Conservation (phyloP, 371 early-diverging fungal genomes). For the Smittium culicis region DNA sequence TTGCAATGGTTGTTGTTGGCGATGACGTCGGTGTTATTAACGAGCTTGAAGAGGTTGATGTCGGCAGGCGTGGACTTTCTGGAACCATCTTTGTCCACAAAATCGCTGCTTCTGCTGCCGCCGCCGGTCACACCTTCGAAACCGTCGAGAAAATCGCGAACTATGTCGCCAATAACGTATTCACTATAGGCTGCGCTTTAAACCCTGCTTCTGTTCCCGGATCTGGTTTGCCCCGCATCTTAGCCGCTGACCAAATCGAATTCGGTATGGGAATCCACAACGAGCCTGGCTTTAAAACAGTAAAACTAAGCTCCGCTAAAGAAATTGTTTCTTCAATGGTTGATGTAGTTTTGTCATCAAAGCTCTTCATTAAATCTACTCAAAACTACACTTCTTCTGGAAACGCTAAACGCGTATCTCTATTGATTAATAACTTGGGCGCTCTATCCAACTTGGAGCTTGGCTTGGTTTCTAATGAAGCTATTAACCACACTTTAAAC, state of each 20-base stretch:
- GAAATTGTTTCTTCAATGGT: slow-evolving; percentile 40
- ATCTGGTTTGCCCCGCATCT: slow-evolving; percentile 30
- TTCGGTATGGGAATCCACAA: slow-evolving; percentile 63
- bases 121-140: slow-evolving; percentile 42
- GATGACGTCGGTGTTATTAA: slow-evolving; percentile 64
- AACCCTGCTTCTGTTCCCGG: slow-evolving; percentile 63
- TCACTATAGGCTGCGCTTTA: slow-evolving; percentile 63
- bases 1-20: slow-evolving; percentile 55
- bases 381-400: neutral
- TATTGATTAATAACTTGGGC: slow-evolving; percentile 70
- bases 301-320: slow-evolving; percentile 33
- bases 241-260: slow-evolving; percentile 42
- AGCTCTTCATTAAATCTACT: slow-evolving; percentile 35
- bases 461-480: slow-evolving; percentile 48
- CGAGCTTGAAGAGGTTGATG: slow-evolving; percentile 37
- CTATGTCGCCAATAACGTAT: slow-evolving; percentile 38
- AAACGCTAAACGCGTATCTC: slow-evolving; percentile 27
- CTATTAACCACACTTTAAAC: slow-evolving; percentile 28
- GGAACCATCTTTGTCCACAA: slow-evolving; percentile 68
- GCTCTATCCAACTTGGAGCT: slow-evolving; percentile 54
- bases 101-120: slow-evolving; percentile 53
- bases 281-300: slow-evolving; percentile 54
- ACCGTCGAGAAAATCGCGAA: slow-evolving; percentile 38
- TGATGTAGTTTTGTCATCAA: slow-evolving; percentile 36
- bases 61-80: slow-evolving; percentile 67